phyloP scores from a whole-genome alignment of 257 asterid species.

The Jaltomata sinuosa region DNA sequence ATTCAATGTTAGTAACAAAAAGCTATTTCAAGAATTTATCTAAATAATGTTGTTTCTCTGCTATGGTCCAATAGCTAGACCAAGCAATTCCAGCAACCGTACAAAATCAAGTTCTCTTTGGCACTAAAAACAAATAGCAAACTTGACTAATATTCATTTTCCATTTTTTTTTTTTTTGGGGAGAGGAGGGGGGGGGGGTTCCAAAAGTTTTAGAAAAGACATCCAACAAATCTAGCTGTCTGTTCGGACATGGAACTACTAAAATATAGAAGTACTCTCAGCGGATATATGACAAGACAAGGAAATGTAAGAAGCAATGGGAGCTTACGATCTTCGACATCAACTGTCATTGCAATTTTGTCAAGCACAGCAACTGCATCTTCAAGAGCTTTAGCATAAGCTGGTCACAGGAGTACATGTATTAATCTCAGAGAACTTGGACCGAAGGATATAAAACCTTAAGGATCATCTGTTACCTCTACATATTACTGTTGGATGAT shows the following conservation, averaged over 20 bases:
- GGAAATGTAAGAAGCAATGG: background rate
- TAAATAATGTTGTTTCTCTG: background rate
- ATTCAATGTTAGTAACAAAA: background rate
- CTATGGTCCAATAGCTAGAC: background rate
- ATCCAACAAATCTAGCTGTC: background rate
- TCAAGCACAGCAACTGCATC: conserved; percentile 83
- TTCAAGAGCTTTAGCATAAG: conserved; percentile 85
- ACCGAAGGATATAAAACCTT: background rate
- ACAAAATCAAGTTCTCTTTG: background rate
- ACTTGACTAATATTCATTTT: background rate
- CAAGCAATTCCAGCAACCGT: background rate
- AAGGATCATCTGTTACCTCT: conserved; percentile 41
- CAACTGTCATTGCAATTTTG: conserved; percentile 79
- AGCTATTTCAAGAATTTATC: background rate
- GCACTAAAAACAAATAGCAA: background rate
- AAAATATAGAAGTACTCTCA: background rate
- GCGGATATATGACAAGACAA: background rate
- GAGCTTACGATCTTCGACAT: conserved; percentile 81
- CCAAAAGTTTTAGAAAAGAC: background rate
- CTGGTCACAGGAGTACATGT: conserved; percentile 26
- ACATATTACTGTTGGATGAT: conserved; percentile 90
- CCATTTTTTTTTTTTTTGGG: no score
- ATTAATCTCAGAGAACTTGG: background rate
- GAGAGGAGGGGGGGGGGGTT: no score
- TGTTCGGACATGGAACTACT: background rate